phyloP scores from a whole-genome alignment of 345 rosid genomes.

The Gossypium anomalum region DNA sequence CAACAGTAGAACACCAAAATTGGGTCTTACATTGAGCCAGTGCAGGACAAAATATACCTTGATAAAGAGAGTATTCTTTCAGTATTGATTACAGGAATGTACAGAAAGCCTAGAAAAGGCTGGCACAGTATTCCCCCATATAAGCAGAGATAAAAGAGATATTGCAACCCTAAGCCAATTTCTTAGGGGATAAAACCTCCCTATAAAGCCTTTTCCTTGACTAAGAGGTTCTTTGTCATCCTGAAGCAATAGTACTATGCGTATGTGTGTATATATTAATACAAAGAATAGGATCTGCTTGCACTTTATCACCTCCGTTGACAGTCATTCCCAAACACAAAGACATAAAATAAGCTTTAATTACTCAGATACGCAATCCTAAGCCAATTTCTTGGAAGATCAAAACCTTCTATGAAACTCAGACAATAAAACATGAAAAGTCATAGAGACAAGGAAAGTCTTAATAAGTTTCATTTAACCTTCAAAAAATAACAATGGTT shows the following conservation, averaged over 20 bases:
- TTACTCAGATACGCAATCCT: neutral
- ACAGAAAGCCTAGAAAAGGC: slow-evolving; percentile 5
- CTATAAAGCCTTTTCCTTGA: neutral
- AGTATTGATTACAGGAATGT: neutral
- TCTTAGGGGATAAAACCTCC: neutral
- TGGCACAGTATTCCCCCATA: neutral
- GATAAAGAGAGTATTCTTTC: neutral
- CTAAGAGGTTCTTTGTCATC: neutral
- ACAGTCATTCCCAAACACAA: neutral
- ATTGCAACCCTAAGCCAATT: neutral
- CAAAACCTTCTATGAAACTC: neutral
- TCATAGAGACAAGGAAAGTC: neutral
- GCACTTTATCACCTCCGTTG: neutral
- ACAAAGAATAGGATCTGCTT: neutral
- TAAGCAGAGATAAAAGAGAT: neutral
- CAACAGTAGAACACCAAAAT: neutral
- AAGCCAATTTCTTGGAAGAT: neutral
- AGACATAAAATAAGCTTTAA: neutral
- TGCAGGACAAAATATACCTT: neutral
- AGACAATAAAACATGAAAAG: neutral
- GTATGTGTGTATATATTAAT: neutral
- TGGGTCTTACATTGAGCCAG: neutral
- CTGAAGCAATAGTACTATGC: neutral
- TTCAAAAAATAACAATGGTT: neutral
- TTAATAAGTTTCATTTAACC: neutral